A percentile compares a stretch with the other conserved stretches of the same genome.
phyloP scores from a whole-genome alignment of 2,329 filamentous ascomycete genomes.

The Cordyceps sp. region DNA sequence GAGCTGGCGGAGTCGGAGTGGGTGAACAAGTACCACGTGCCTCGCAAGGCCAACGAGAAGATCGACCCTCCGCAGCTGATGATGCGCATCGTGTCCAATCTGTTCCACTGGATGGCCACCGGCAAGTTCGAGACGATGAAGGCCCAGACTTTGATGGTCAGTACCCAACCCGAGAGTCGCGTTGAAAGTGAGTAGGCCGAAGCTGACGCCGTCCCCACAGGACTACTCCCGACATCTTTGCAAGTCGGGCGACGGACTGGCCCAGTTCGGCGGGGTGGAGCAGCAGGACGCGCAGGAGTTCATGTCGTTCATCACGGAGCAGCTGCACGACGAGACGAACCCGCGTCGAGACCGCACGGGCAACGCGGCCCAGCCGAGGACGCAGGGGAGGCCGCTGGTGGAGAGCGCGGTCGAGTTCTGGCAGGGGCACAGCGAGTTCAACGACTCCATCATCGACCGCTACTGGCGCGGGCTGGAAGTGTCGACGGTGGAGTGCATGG shows the following conservation, averaged over 20 bases:
- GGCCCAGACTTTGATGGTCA: constrained; percentile 40
- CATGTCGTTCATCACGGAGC: constrained; percentile 64
- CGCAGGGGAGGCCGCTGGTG: constrained; percentile 16
- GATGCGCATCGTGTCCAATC: constrained; percentile 39
- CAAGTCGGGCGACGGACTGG: constrained; percentile 10
- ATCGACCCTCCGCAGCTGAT: constrained; percentile 39
- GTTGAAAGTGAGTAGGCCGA: background rate
- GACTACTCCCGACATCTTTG: constrained; percentile 34
- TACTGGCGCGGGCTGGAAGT: constrained; percentile 68
- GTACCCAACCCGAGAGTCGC: constrained; percentile 11
- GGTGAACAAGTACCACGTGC: constrained; percentile 48
- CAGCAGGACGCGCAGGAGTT: constrained; percentile 94
- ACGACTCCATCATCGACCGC: constrained; percentile 60
- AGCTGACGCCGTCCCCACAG: constrained; percentile 13
- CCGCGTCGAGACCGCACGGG: constrained; percentile 25
- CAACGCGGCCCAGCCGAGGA: constrained; percentile 14
- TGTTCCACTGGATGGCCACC: constrained; percentile 39
- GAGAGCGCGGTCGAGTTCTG: constrained; percentile 60
- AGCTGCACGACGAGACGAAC: constrained; percentile 78
- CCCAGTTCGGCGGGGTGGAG: constrained; percentile 49
- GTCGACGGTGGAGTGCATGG: constrained; percentile 52
- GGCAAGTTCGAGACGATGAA: constrained; percentile 33
- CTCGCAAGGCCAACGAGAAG: constrained; percentile 43
- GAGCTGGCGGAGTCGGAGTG: constrained; percentile 41
- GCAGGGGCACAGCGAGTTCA: constrained; percentile 50